Base-by-base conservation (phyloP, 2,329 filamentous ascomycete genomes). In the Hymenoscyphus occultus region DNA sequence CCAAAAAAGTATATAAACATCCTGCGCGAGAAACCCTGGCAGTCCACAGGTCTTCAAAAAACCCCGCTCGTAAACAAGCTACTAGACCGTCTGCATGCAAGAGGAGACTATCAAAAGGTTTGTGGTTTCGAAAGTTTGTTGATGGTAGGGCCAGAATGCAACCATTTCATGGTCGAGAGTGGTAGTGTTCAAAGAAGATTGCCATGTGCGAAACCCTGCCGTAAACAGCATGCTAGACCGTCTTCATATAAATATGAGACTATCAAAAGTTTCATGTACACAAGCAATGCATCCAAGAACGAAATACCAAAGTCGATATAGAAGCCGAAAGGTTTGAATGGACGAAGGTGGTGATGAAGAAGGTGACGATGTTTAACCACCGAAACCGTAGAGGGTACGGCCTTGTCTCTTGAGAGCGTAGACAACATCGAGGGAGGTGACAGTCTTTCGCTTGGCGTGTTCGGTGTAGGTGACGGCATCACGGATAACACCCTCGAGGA, bases 401-500 rank as follows among this genome's bases (percentile, higher is more conserved):
- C 86, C 86, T 79, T 88, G 86, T 76, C 86, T 81, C 83, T 88
- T 88, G 71, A 88, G 80, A 57, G 86, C 86, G 75, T 87, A 87
- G 77, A 88, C 84, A 58, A 87, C 85, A 72, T 88, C 85, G 67
- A 88, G 82, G 2, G 85, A 86, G 58, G 84, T 87, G 77, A 89
- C 86, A 39, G 86, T 89, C 84, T 89, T 89, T 80, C 89, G 86
- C 87, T 92, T 91, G 79, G 88, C 88, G 85, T 92, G 89, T 83
- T 92, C 89, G 73, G 89, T 92, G 84, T 92, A 92, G 77, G 89
- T 92, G 78, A 87, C 85, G 45, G 87, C 85, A 72, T 88, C 85
- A 69, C 87, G 83, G 77, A 92, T 92, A 79, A 92, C 89, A 79
- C 87, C 85, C 81, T 92, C 90, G 74, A 92, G 88, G 87, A 92